Conservation (phyloP, 1,284 basidiomycete species). For the Chiua sp. region DNA sequence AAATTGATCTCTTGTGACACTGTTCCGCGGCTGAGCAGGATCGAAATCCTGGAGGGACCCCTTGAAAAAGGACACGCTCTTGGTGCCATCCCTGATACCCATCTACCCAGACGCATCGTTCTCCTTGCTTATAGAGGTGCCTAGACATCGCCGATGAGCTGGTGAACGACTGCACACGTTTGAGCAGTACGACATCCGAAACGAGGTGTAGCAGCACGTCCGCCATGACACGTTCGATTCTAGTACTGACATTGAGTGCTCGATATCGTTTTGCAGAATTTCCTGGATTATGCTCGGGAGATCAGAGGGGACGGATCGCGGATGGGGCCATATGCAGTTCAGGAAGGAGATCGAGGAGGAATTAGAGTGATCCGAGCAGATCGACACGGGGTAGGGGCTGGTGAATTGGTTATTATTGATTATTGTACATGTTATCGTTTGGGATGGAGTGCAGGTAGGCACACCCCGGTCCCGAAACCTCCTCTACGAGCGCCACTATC, state of each 20-base stretch:
- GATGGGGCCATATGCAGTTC: slow-evolving; percentile 79
- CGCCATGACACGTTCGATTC: slow-evolving; percentile 89
- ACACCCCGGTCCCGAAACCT: slow-evolving; percentile 76
- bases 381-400: slow-evolving; percentile 90
- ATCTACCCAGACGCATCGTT: slow-evolving; percentile 55
- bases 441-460: slow-evolving; percentile 19
- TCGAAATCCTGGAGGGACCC: slow-evolving; percentile 82
- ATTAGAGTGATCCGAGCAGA: slow-evolving; percentile 84
- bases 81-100: slow-evolving; percentile 65
- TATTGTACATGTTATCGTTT: background rate
- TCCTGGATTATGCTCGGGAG: background rate
- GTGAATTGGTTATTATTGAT: background rate
- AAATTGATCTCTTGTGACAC: no score
- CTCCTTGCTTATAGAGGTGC: slow-evolving; percentile 23
- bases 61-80: slow-evolving; percentile 83
- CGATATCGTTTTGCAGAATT: slow-evolving; percentile 50
- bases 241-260: slow-evolving; percentile 90
- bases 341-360: slow-evolving; percentile 82
- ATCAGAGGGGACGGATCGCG: slow-evolving; percentile 43
- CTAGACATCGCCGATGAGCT: slow-evolving; percentile 60
- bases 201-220: slow-evolving; percentile 87
- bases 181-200: slow-evolving; percentile 85
- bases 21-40: slow-evolving; percentile 56
- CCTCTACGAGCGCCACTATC: slow-evolving; percentile 45
- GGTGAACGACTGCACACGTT: slow-evolving; percentile 84